Evolutionary conservation across 1,139 yeast species (phyloP), one percentile per base, ranked within the genome.

Genomic region (Candida sp.): DNA sequence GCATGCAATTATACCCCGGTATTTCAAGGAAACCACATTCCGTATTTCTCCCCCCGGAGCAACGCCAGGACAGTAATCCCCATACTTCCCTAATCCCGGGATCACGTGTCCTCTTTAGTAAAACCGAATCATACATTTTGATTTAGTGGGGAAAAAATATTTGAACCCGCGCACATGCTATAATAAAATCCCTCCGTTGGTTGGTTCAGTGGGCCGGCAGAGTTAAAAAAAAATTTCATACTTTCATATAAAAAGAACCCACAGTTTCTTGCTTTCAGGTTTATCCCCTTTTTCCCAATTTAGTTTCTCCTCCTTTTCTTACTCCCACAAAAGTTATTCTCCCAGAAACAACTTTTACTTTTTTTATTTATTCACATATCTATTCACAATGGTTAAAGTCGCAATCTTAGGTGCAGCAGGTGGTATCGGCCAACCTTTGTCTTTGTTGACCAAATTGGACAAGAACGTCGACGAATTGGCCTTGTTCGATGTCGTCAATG

Each of bases 381-480:
- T 41, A 6, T 22, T 32, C 32, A 55, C 46, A 48, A 74, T 74
- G 79, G 78, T 74, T 53, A 88, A 88, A 74, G 97, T 92, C 56
- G 83, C 97, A 68, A 97, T 92, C 63, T 81, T 89, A 63, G 98
- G 98, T 73, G 98, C 97, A 63, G 92, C 93, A 62, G 98, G 99
- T 75, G 99, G 99, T 77, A 94, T 94, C 71, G 99, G 99, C 62
- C 99, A 94, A 81, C 99, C 99, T 58, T 80, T 94, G 65, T 93
- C 98, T 46, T 82, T 94, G 60, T 81, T 94, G 65, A 78, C 93
- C 75, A 94, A 94, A 80, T 81, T 90, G 65, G 91, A 93, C 83
- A 85, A 83, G 65, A 85, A 89, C 69, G 96, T 94, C 56, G 85
- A 94, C 49, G 88, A 88, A 65, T 83, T 94, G 71, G 82, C 97